phyloP scores from a whole-genome alignment of 257 asterid species.

The Nicotiana tomentosiformis region DNA sequence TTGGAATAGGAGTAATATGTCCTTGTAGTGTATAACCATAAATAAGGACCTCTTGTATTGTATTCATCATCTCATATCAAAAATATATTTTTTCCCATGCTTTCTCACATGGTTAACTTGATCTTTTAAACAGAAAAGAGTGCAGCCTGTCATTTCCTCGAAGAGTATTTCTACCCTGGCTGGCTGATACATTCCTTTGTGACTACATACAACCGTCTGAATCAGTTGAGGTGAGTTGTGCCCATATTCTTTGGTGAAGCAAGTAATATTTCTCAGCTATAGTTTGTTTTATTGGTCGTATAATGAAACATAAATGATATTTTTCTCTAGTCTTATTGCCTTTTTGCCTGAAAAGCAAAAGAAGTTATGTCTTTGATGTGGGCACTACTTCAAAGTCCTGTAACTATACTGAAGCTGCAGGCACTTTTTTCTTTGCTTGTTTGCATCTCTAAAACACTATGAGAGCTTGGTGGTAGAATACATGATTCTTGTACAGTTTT shows the following conservation, averaged over 20 bases:
- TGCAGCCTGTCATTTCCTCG: slow-evolving; percentile 67
- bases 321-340: neutral
- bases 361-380: neutral
- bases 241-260: neutral
- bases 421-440: neutral
- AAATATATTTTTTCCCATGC: no score
- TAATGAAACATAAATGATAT: neutral
- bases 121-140: slow-evolving; percentile 41
- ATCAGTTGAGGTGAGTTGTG: slow-evolving; percentile 62
- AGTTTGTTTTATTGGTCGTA: neutral
- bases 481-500: neutral
- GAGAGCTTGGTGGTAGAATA: neutral
- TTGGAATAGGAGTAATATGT: no score
- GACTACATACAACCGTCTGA: slow-evolving; percentile 82
- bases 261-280: neutral
- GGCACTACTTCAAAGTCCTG: neutral
- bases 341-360: neutral
- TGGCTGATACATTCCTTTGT: slow-evolving; percentile 69
- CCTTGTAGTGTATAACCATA: no score
- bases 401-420: slow-evolving; percentile 1
- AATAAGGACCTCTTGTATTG: no score
- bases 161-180: slow-evolving; percentile 89
- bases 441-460: neutral
- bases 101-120: neutral
- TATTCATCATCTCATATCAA: no score